Conservation (phyloP, 805 yeast species). For the Zygosaccharomyces kombuchaensis region DNA sequence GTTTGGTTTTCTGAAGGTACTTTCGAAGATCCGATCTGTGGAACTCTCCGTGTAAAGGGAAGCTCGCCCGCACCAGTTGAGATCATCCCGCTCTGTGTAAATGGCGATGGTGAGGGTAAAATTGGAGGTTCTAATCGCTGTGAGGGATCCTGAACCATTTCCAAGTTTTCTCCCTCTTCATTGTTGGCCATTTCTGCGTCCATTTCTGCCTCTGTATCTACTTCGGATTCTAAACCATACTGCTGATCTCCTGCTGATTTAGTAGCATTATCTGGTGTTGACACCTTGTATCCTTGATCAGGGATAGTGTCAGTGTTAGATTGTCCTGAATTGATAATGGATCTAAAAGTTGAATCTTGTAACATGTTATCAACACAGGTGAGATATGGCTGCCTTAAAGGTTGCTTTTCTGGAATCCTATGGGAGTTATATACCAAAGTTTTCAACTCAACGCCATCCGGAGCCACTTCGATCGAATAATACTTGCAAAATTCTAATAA, state of each 20-base stretch:
- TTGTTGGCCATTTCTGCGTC: neutral
- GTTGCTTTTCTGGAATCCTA: slow-evolving; percentile 36
- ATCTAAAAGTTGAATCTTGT: slow-evolving; percentile 26
- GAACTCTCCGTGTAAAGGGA: neutral
- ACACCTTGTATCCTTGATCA: neutral
- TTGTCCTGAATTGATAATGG: slow-evolving; percentile 40
- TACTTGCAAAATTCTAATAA: slow-evolving; percentile 54
- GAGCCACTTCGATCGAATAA: slow-evolving; percentile 49
- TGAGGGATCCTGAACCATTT: no score
- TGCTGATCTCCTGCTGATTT: slow-evolving; percentile 7
- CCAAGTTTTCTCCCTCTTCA: neutral
- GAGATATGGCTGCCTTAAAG: slow-evolving; percentile 47
- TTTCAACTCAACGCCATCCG: slow-evolving; percentile 43
- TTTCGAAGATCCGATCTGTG: neutral
- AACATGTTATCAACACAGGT: slow-evolving; percentile 40
- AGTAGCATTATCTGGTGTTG: neutral
- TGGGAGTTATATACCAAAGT: slow-evolving; percentile 39
- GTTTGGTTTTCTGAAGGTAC: neutral
- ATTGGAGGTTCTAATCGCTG: neutral
- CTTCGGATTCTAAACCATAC: neutral
- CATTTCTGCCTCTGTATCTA: neutral
- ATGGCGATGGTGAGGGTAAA: neutral
- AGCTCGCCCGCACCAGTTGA: neutral
- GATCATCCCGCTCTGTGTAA: neutral
- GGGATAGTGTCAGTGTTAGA: slow-evolving; percentile 20